Base-by-base conservation (phyloP, 331 rosid genomes). In the Acacia pycnantha region DNA sequence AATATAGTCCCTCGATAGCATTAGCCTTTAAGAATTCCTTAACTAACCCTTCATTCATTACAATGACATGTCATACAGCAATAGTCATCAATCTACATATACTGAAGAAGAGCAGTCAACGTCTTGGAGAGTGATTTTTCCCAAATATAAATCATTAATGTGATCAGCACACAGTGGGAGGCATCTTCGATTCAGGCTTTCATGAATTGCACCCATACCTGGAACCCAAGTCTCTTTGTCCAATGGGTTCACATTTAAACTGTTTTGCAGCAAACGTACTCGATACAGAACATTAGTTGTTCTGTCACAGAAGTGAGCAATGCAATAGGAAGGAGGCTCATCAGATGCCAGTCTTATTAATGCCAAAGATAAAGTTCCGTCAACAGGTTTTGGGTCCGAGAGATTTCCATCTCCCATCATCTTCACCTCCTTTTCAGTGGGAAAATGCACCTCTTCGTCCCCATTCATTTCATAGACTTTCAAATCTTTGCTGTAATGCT, bases 351-450 rank as follows among this genome's bases (percentile, higher is more conserved):
- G 82, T 84, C 98, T 90, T 65, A 90, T 82, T 79, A 87, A 40
- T 50, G 89, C 89, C 90, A 92, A 79, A 35, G 89, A 85, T 70
- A 90, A 73, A 24, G 85, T 85, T 40, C 97, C 98, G 33, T 89
- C 97, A 59, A 92, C 92, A 19, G 90, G 95, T 79, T 84, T 89
- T 46, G 98, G 98, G 84, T 93, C 97, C 7, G 89, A 87, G 68
- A 92, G 92, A 84, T 88, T 88, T 82, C 77, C 71, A 66, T 90
- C 93, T 87, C 98, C 98, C 94, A 88, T 89, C 95, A 92, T 92
- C 85, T 88, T 92, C 74, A 92, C 91, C 86, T 92, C 97, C 83
- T 82, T 90, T 82, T 94, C 97, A 21, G 95, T 88, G 50, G 94
- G 97, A 73, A 92, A 92, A 88, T 87, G 82, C 59, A 87, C 78